Evolutionary conservation across 2,329 filamentous ascomycete genomes (phyloP).

Genomic region (Sclerotinia spermophila): DNA sequence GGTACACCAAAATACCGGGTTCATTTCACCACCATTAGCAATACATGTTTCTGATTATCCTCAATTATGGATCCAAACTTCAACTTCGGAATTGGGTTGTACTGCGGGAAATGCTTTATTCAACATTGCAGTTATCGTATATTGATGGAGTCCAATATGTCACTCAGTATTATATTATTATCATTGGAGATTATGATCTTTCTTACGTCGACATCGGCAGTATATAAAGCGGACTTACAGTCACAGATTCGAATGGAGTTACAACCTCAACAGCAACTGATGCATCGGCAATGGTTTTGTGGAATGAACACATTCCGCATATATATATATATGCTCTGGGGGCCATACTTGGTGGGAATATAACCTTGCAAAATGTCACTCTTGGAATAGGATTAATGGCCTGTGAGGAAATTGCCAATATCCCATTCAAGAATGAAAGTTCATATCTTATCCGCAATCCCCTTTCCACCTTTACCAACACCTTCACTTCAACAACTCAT

Average conservation of each 20-base stretch:
- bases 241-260: not conserved
- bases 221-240: not conserved
- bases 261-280: not conserved
- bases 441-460: not conserved
- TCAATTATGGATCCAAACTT: slow-evolving; percentile 23
- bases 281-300: not conserved
- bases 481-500: not conserved
- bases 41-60: not conserved
- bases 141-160: slow-evolving; percentile 2
- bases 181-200: not conserved
- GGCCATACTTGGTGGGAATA: not conserved
- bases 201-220: not conserved
- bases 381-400: not conserved
- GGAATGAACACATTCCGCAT: slow-evolving; percentile 8
- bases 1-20: not conserved
- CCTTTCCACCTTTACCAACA: not conserved
- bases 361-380: not conserved
- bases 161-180: not conserved
- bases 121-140: slow-evolving; percentile 22
- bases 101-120: slow-evolving; percentile 23
- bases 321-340: not conserved
- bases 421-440: slow-evolving; percentile 1
- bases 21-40: not conserved
- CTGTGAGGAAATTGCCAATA: not conserved
- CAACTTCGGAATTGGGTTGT: slow-evolving; percentile 19